phyloP scores from a whole-genome alignment of 2,329 filamentous ascomycete genomes.

The Scedosporium boydii region DNA sequence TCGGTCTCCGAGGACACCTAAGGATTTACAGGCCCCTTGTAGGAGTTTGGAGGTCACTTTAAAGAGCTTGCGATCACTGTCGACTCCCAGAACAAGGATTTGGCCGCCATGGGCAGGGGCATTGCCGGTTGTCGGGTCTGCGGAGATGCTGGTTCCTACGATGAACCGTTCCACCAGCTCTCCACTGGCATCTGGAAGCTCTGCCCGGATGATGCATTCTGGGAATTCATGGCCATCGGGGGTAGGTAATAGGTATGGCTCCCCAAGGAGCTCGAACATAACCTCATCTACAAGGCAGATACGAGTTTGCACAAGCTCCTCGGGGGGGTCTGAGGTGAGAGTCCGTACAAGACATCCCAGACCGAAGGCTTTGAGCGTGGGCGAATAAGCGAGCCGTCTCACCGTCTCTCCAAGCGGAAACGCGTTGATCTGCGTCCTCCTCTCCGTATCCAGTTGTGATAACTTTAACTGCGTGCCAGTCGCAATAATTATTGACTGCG shows the following conservation, averaged over 20 bases:
- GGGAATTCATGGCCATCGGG: constrained; percentile 57
- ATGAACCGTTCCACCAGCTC: constrained; percentile 67
- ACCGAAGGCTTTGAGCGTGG: constrained; percentile 69
- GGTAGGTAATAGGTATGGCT: constrained; percentile 52
- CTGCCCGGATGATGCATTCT: constrained; percentile 72
- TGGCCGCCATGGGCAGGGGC: constrained; percentile 44
- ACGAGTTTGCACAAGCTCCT: constrained; percentile 69
- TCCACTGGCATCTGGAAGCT: constrained; percentile 52
- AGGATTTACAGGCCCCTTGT: constrained; percentile 70
- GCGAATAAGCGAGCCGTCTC: constrained; percentile 76
- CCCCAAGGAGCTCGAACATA: constrained; percentile 66
- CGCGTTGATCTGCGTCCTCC: constrained; percentile 80
- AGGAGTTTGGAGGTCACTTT: constrained; percentile 59
- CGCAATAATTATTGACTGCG: constrained; percentile 70
- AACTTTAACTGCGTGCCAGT: constrained; percentile 70
- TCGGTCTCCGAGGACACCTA: constrained; percentile 64
- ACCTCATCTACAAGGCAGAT: constrained; percentile 89
- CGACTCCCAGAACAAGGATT: constrained; percentile 77
- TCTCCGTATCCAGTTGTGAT: constrained; percentile 69
- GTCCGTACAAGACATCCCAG: constrained; percentile 76
- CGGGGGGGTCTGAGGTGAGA: constrained; percentile 46
- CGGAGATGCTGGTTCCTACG: constrained; percentile 76
- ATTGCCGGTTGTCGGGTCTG: constrained; percentile 34
- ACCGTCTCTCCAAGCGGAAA: constrained; percentile 74
- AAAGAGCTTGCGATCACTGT: constrained; percentile 63